phyloP scores from a whole-genome alignment of 306 rosid species.

The Fagus sylvatica region DNA sequence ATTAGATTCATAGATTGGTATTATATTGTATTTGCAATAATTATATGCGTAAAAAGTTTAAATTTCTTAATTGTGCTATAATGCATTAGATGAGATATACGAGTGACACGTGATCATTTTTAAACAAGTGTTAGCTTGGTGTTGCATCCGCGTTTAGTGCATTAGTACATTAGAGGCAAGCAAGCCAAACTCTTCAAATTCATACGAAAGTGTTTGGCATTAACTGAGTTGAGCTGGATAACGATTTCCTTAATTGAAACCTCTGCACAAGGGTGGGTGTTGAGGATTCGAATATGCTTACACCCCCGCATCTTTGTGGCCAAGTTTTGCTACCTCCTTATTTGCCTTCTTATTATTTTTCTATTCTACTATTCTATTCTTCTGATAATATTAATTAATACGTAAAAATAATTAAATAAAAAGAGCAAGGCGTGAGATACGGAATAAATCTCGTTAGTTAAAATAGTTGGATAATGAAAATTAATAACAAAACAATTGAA shows the following conservation, averaged over 20 bases:
- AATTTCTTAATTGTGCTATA: no score
- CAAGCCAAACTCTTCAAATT: not conserved
- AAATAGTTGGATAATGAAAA: not conserved
- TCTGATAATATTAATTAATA: not conserved
- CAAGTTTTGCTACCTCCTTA: not conserved
- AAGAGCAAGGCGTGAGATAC: conserved; percentile 17
- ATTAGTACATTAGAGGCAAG: no score
- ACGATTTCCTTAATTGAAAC: not conserved
- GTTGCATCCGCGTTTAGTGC: no score
- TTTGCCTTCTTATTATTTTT: not conserved
- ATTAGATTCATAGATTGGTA: not conserved
- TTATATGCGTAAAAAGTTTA: not conserved
- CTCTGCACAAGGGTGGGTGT: not conserved
- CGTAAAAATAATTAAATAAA: not conserved
- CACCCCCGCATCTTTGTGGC: not conserved
- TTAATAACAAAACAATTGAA: not conserved
- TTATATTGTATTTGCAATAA: not conserved
- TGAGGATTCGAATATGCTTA: not conserved
- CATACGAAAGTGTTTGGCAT: not conserved
- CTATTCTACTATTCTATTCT: not conserved
- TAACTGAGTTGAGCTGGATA: conserved; percentile 1
- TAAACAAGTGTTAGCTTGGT: no score
- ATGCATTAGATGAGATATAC: no score
- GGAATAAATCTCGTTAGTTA: conserved; percentile 44
- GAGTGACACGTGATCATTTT: no score